Percentiles rank a stretch among this genome's conserved stretches.
Evolutionary conservation across 495 filamentous ascomycete genomes (phyloP).

Genomic region (Beverwykella pulmonaria): DNA sequence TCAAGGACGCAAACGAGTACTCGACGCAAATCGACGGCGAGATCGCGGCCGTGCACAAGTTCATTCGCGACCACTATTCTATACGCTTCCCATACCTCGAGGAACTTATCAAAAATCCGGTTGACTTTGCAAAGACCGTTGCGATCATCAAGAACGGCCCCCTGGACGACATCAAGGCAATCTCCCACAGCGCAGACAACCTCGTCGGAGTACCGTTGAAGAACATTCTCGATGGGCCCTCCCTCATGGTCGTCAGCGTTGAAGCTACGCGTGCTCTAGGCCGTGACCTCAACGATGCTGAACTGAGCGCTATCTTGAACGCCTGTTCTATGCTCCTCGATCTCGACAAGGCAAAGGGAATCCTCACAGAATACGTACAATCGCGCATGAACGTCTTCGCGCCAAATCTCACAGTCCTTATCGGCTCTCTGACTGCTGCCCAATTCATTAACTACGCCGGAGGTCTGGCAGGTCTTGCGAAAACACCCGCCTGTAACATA

Average conservation of each 20-base stretch:
- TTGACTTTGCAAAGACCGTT: conserved; percentile 95
- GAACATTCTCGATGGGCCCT: conserved; percentile 79
- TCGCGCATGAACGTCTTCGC: conserved; percentile 96
- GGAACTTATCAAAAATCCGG: conserved; percentile 83
- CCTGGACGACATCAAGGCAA: conserved; percentile 80
- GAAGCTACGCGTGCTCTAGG: conserved; percentile 90
- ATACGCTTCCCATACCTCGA: conserved; percentile 94
- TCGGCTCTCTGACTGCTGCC: conserved; percentile 93
- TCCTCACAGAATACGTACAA: conserved; percentile 91
- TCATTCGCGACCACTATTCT: conserved; percentile 92
- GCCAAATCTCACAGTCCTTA: conserved; percentile 88
- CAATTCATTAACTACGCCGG: conserved; percentile 94
- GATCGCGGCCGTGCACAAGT: conserved; percentile 91
- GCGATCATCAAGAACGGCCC: conserved; percentile 92
- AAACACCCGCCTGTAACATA: conserved; percentile 91
- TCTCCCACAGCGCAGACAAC: conserved; percentile 72
- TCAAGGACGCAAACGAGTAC: conserved; percentile 80
- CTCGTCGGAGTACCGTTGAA: conserved; percentile 72
- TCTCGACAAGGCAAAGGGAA: conserved; percentile 84
- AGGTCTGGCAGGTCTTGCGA: conserved; percentile 83
- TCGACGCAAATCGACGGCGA: conserved; percentile 90
- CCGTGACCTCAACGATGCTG: conserved; percentile 68
- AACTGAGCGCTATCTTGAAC: conserved; percentile 72
- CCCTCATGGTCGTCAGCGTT: conserved; percentile 93
- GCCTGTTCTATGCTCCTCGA: conserved; percentile 86